Percentiles rank a stretch among this genome's conserved stretches.
Conservation (phyloP, 73 alveolate species). For the Tetrahymena thermophila region DNA sequence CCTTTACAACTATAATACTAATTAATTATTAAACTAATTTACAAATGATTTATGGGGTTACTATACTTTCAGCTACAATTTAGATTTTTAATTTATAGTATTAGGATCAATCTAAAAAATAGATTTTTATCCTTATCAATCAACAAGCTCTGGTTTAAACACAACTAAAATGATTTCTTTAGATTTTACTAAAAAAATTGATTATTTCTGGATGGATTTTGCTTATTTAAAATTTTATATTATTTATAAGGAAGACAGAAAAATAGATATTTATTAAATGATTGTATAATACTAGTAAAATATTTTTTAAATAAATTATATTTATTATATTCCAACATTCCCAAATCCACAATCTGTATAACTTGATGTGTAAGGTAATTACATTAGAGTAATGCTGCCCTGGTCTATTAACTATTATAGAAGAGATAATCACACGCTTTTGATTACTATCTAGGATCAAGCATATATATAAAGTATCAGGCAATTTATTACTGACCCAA, state of each 20-base stretch:
- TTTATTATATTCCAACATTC: background rate
- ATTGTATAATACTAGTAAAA: background rate
- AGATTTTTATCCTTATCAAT: background rate
- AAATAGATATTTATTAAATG: background rate
- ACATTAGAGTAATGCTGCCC: background rate
- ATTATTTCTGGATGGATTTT: background rate
- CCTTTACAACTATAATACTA: background rate
- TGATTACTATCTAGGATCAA: too few species aligned
- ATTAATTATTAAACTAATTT: background rate
- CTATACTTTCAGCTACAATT: background rate
- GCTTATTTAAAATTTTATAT: background rate
- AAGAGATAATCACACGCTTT: background rate
- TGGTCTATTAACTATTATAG: background rate
- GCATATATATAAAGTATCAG: too few species aligned
- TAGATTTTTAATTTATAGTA: background rate
- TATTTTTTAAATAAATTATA: background rate
- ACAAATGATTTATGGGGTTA: background rate
- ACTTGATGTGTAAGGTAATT: background rate
- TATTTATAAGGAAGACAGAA: background rate
- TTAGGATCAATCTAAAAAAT: background rate
- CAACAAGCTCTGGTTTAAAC: background rate
- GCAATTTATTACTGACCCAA: background rate
- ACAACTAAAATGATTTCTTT: background rate
- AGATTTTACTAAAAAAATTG: background rate
- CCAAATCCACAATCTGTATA: background rate